Evolutionary conservation across 768 basidiomycete genomes (phyloP), one percentile per base, ranked within the genome.

Genomic region (Gymnopilus dilepis): DNA sequence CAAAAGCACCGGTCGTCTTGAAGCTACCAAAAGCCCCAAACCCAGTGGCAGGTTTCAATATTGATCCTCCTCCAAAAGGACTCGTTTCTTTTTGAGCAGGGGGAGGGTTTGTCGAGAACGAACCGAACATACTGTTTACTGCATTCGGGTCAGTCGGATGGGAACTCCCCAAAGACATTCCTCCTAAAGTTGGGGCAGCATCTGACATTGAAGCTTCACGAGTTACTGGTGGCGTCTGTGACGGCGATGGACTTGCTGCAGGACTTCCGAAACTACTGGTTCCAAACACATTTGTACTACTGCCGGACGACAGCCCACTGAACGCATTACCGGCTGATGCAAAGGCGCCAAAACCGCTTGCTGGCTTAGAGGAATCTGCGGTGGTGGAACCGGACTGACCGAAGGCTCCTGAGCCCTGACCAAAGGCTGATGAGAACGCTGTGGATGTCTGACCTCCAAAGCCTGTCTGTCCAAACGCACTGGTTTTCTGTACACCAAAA

Each of bases 141-240:
- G 77, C 64, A 47, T 75, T 73, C 6, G 75, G 62, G 30, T 70
- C 61, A 8, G 70, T 30, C 28, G 72, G 67, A 12, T 69, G 62
- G 15, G 62, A 55, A 22, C 70, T 67, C 11, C 73, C 74, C 12
- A 74, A 67, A 13, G 77, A 74, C 13, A 81, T 67, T 33, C 75
- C 75, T 53, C 78, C 76, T 59, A 84, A 79, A 1, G 71, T 70
- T 26, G 77, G 67, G 17, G 76, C 70, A 2, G 75, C 71, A 61
- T 80, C 80, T 1, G 78, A 75, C 82, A 83, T 83, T 1, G 82
- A 81, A 9, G 76, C 80, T 65, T 83, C 82, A 33, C 79, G 75
- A 4, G 78, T 76, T 63, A 82, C 78, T 31, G 72, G 66, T 6
- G 75, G 45, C 12, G 68, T 68, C 8, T 72, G 42, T 31, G 67